Base-by-base conservation (phyloP, 495 filamentous ascomycete species). In the Annulohypoxylon maeteangense region DNA sequence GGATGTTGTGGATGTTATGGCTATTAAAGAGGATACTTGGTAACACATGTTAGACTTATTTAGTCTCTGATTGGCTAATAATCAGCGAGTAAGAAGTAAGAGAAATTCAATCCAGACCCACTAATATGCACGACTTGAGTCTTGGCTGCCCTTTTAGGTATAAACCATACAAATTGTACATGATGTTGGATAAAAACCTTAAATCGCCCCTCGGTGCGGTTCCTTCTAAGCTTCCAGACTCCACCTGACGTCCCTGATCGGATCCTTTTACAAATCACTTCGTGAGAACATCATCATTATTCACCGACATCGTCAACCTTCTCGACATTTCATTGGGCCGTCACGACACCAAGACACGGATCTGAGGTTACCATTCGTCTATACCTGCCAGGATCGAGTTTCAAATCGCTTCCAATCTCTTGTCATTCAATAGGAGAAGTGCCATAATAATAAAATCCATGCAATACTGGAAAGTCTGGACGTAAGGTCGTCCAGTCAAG, bases 61-160 rank as follows among this genome's bases (percentile, higher is more conserved):
- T 20, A 18, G 27, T 2, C 25, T 59, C 42, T 23, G 3, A 66
- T 66, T 66, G 63, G 63, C 20, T 22, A 0, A 40, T 22, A 34
- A 42, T 62, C 31, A 50, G 10, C n/a, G 25, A 50, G 20, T 14
- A n/a, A 27, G 32, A 62, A 25, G 34, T 48, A 53, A 32, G 16
- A 62, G 38, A 54, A 42, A n/a, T n/a, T 25, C 27, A 23, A 55
- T 16, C 7, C n/a, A 34, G 69, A 48, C 38, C 64, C 44, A 23
- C 29, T 66, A 66, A 8, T 75, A 77, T 67, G 67, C 74, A 70
- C 74, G 53, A 59, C 76, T 73, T 68, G 81, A 38, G 16, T 73
- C 81, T 63, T 70, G 74, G 55, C 68, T 74, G 72, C 76, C 56
- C 50, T 25, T 64, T 79, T 48, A 34, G 80, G 78, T 7, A 81